Conservation (phyloP, 2,329 filamentous ascomycete species). For the Rhinocladiella mackenziei region DNA sequence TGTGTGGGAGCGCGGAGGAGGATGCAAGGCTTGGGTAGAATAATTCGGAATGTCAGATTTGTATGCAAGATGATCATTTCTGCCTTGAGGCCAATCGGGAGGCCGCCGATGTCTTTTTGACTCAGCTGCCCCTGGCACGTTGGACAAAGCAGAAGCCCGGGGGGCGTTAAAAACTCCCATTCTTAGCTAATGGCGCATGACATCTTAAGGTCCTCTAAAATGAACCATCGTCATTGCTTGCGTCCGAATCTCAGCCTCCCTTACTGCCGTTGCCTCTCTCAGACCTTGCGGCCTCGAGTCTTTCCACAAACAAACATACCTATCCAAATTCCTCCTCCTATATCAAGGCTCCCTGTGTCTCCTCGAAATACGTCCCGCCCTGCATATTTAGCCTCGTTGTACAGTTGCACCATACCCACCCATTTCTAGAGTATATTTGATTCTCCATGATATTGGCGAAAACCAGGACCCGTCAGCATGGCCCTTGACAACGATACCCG, state of each 20-base stretch:
- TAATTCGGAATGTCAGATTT: neutral
- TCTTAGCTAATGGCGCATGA: conserved; percentile 3
- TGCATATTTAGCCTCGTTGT: no score
- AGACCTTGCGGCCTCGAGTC: neutral
- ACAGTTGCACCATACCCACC: no score
- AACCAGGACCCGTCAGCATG: no score
- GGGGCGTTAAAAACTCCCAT: neutral
- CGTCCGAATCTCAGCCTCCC: neutral
- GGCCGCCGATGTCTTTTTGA: neutral
- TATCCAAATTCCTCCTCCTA: no score
- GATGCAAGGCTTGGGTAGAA: no score
- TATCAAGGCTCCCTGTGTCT: no score
- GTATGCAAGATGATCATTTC: no score
- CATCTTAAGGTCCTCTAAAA: conserved; percentile 19
- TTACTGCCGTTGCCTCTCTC: neutral
- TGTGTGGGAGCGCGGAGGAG: conserved; percentile 35
- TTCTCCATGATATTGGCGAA: no score
- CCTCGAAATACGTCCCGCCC: no score
- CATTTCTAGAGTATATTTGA: no score
- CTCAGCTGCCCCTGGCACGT: neutral
- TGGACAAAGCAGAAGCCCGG: neutral
- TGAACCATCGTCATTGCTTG: no score
- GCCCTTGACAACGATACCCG: conserved; percentile 72
- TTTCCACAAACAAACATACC: no score
- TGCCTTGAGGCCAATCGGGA: conserved; percentile 7